A percentile compares a stretch with the other conserved stretches of the same genome.
Evolutionary conservation across 2,329 filamentous ascomycete genomes (phyloP).

Genomic region (Pseudogymnoascus sp.): DNA sequence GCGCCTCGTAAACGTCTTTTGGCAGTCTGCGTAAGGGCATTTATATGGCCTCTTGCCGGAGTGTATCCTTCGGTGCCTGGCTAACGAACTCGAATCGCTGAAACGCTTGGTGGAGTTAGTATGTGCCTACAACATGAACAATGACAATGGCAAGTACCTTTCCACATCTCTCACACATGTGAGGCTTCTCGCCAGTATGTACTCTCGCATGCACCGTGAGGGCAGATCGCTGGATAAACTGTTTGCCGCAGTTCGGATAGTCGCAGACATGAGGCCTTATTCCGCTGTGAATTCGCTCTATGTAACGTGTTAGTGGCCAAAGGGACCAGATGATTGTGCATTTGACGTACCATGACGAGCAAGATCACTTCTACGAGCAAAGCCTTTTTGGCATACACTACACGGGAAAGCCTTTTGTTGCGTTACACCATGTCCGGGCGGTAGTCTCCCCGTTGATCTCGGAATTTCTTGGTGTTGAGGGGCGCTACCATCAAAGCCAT

Average conservation of each 20-base stretch:
- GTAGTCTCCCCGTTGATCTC: constrained; percentile 15
- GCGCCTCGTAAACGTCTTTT: constrained; percentile 94
- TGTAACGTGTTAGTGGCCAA: not conserved
- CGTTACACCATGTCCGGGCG: constrained; percentile 18
- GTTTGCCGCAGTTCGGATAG: constrained; percentile 80
- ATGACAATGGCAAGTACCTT: constrained; percentile 54
- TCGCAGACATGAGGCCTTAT: constrained; percentile 89
- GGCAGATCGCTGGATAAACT: constrained; percentile 94
- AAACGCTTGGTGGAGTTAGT: constrained; percentile 60
- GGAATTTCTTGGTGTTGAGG: constrained; percentile 23
- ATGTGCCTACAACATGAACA: constrained; percentile 9
- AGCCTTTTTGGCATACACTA: constrained; percentile 82
- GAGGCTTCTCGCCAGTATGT: constrained; percentile 96
- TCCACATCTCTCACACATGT: constrained; percentile 93
- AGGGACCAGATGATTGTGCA: not conserved
- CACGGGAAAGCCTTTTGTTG: constrained; percentile 72
- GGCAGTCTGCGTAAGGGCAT: constrained; percentile 93
- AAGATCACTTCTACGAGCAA: constrained; percentile 87
- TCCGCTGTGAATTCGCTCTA: constrained; percentile 93
- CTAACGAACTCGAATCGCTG: constrained; percentile 90
- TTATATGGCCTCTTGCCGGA: constrained; percentile 95
- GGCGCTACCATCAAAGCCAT: constrained; percentile 26
- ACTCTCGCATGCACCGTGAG: constrained; percentile 92
- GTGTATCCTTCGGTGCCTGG: constrained; percentile 88
- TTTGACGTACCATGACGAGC: constrained; percentile 75